Conservation (phyloP, 75 land plant species). For the Larix kaempferi region DNA sequence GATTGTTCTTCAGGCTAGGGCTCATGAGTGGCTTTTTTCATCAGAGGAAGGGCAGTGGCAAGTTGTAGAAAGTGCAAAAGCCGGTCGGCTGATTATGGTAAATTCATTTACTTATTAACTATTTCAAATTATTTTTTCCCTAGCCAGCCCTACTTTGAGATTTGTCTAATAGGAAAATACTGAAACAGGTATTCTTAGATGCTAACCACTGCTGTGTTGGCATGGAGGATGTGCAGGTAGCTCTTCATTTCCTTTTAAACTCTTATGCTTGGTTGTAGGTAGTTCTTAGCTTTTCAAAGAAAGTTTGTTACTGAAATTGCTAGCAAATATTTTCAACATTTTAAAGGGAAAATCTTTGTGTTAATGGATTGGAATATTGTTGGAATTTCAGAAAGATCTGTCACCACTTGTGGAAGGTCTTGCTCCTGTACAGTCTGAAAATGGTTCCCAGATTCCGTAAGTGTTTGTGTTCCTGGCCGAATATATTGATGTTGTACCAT, state of each 20-base stretch:
- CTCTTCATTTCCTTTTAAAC: background rate
- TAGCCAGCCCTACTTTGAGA: background rate
- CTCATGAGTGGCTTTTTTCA: constrained; percentile 93
- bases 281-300: background rate
- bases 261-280: background rate
- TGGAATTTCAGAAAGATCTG: constrained; percentile 70
- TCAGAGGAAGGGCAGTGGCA: constrained; percentile 99
- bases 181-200: constrained; percentile 65
- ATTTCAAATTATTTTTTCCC: background rate
- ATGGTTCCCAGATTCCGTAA: constrained; percentile 65
- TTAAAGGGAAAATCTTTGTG: background rate
- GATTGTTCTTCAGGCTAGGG: constrained; percentile 57
- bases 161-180: background rate
- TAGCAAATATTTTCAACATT: background rate
- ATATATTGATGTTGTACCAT: background rate
- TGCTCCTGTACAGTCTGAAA: constrained; percentile 46
- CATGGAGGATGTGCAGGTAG: constrained; percentile 79
- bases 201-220: constrained; percentile 34
- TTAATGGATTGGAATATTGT: background rate
- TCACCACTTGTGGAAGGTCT: constrained; percentile 80
- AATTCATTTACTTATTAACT: background rate
- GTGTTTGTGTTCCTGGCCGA: constrained; percentile 11
- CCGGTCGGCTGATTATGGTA: constrained; percentile 94
- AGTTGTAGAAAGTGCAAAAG: constrained; percentile 83
- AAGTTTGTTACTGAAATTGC: background rate